Evolutionary conservation across 1,284 basidiomycete genomes (phyloP), one percentile per base, ranked within the genome.

Genomic region (Tausonia pullulans): DNA sequence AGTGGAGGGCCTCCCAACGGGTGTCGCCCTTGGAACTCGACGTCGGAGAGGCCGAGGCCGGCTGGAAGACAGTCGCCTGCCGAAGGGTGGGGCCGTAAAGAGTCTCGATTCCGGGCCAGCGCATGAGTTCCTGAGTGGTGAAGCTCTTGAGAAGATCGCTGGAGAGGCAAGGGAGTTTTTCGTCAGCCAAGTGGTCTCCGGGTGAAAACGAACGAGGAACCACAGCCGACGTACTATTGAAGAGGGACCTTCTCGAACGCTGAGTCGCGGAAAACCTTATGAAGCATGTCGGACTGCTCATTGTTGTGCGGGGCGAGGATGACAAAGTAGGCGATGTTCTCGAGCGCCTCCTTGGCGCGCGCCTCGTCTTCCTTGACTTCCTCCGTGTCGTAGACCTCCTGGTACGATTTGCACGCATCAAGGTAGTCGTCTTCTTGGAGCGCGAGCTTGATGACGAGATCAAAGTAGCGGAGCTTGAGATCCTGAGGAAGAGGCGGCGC

Each of bases 71-170:
- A 4, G 85, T 82, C 0, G 90, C 92, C 71, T 83, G 81, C 60
- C 84, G 84, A 60, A 98, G 78, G 70, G 87, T 87, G 6, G 86
- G 83, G 43, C 92, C 94, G 74, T 98, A 98, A 14, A 98, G 81
- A 5, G 80, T 78, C 74, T 93, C 87, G 61, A 98, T 94, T n/a
- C 92, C 91, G 0, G 95, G 92, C 96, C 96, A 98, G 68, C 95
- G 81, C 90, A 98, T 97, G 55, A 99, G 80, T 73, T 98, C 96
- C 53, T 86, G 86, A 2, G 93, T 98, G 11, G 88, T 88, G 75
- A 99, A 98, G 72, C 90, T 95, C 79, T 98, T 98, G 66, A 96
- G 83, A 53, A 98, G 83, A 70, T 96, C 93, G 74, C 91, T 96
- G 68, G 4, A 48, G 13, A 5, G 8, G 4, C n/a, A 7, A 16